Conservation (phyloP, 306 rosid species). For the Prunus davidiana region DNA sequence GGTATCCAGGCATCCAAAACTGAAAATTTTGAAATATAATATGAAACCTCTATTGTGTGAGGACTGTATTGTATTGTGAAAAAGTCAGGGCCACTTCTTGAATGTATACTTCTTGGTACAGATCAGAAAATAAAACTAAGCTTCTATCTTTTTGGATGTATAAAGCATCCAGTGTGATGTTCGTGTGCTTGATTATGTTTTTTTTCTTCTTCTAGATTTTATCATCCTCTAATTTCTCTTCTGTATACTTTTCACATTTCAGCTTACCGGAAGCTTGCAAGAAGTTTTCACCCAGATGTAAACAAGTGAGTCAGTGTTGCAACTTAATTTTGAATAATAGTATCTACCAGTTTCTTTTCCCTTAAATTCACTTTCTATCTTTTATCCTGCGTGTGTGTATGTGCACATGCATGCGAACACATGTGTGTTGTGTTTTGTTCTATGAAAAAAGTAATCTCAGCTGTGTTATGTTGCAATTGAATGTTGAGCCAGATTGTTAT, state of each 20-base stretch:
- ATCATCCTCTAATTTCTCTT: neutral
- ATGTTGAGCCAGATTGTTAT: neutral
- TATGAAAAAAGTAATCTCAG: neutral
- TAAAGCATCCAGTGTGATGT: neutral
- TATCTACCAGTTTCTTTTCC: neutral
- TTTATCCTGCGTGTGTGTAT: neutral
- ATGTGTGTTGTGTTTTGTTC: neutral
- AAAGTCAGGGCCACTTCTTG: neutral
- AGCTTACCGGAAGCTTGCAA: constrained; percentile 97
- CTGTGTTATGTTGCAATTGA: neutral
- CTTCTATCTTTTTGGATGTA: neutral
- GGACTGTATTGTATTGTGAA: neutral
- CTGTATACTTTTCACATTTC: constrained; percentile 33
- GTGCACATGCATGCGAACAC: neutral
- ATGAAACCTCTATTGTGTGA: neutral
- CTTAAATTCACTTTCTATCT: neutral
- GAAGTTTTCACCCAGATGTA: constrained; percentile 93
- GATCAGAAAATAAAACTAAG: neutral
- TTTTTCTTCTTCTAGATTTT: neutral
- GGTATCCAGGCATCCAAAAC: neutral
- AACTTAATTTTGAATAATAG: neutral
- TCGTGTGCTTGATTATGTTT: neutral
- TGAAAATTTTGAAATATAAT: neutral
- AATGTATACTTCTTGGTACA: neutral
- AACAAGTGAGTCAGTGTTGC: constrained; percentile 69